Conservation (phyloP, 768 basidiomycete species). For the Boletus pseudo-olivaceus region DNA sequence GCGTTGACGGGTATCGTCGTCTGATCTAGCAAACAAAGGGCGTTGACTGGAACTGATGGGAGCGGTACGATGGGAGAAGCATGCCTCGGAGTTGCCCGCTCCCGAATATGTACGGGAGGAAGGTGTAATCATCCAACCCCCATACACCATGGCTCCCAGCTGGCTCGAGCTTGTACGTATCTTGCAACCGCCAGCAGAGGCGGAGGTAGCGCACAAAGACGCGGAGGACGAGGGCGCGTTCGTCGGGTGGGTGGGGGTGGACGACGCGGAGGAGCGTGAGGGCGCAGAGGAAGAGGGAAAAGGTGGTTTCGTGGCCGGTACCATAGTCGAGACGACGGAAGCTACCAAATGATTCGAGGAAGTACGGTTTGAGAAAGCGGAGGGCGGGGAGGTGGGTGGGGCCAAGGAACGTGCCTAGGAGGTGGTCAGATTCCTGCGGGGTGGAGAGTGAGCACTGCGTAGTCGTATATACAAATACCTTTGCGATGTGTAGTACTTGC, state of each 20-base stretch:
- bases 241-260: slow-evolving; percentile 54
- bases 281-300: slow-evolving; percentile 72
- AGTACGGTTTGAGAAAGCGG: slow-evolving; percentile 72
- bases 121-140: slow-evolving; percentile 92
- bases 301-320: slow-evolving; percentile 92
- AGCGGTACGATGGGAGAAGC: slow-evolving; percentile 8
- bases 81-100: slow-evolving; percentile 83
- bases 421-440: slow-evolving; percentile 48
- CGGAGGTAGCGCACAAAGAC: slow-evolving; percentile 76
- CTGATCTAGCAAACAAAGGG: slow-evolving; percentile 45
- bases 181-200: slow-evolving; percentile 83
- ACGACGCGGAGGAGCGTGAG: slow-evolving; percentile 69
- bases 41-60: slow-evolving; percentile 2
- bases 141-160: slow-evolving; percentile 98
- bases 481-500: slow-evolving; percentile 37
- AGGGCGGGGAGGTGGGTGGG: slow-evolving; percentile 41
- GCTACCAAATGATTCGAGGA: slow-evolving; percentile 84
- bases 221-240: slow-evolving; percentile 54
- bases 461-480: background rate
- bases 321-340: slow-evolving; percentile 94
- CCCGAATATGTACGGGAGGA: slow-evolving; percentile 88
- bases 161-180: slow-evolving; percentile 86
- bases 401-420: slow-evolving; percentile 50
- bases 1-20: slow-evolving; percentile 59
- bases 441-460: background rate